Conservation (phyloP, 495 filamentous ascomycete genomes). For the Jackrogersella multiformis region DNA sequence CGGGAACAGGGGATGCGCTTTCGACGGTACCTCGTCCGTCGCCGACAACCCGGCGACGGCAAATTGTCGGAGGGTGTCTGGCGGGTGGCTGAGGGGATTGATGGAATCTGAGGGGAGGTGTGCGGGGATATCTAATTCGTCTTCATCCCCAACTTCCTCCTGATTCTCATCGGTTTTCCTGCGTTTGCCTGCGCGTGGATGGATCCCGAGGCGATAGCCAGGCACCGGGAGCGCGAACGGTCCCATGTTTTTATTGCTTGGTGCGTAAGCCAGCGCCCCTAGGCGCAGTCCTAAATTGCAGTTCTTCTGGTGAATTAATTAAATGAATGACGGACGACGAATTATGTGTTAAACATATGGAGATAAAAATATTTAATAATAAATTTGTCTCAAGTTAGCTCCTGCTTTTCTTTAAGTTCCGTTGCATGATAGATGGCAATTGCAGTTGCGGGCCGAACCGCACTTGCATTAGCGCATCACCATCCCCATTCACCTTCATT, state of each 20-base stretch:
- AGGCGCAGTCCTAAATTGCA: background rate
- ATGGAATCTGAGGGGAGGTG: slow-evolving; percentile 49
- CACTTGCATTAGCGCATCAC: slow-evolving; percentile 22
- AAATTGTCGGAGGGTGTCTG: slow-evolving; percentile 53
- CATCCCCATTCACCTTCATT: background rate
- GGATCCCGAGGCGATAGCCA: slow-evolving; percentile 39
- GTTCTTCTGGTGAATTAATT: background rate
- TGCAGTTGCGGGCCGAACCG: slow-evolving; percentile 26
- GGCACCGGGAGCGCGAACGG: slow-evolving; percentile 43
- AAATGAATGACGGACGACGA: background rate
- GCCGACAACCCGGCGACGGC: slow-evolving; percentile 50
- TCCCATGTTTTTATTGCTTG: slow-evolving; percentile 14
- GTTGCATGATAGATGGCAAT: background rate
- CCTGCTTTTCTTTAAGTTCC: background rate
- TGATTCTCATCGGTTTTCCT: slow-evolving; percentile 3
- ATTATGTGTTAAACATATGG: background rate
- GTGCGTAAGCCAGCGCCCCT: background rate
- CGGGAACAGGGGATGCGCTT: slow-evolving; percentile 51
- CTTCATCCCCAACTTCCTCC: slow-evolving; percentile 3
- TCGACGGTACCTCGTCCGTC: slow-evolving; percentile 49
- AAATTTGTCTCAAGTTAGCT: too few species aligned
- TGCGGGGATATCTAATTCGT: slow-evolving; percentile 14
- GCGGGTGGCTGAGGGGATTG: slow-evolving; percentile 58
- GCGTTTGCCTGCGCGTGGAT: slow-evolving; percentile 18
- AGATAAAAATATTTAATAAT: too few species aligned